Conservation (phyloP, 805 yeast genomes). For the Barnettozyma populi region DNA sequence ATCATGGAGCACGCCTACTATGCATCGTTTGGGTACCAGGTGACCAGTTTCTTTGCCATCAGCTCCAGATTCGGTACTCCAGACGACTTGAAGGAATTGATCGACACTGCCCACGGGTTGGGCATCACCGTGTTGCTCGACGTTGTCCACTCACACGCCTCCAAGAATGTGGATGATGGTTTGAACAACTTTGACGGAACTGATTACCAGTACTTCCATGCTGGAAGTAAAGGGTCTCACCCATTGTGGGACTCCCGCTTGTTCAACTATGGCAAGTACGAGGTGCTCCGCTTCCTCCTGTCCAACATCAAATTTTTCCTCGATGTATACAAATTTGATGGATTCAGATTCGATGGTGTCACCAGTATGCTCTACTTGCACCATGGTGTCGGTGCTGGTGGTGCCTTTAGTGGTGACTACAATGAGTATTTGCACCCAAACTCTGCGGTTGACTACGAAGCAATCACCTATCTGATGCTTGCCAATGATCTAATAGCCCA, state of each 20-base stretch:
- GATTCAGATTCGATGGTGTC: conserved; percentile 95
- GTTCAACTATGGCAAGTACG: conserved; percentile 88
- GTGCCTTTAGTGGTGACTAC: conserved; percentile 86
- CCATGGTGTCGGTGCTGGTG: conserved; percentile 83
- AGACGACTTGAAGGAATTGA: conserved; percentile 83
- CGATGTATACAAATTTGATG: conserved; percentile 84
- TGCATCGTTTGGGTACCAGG: conserved; percentile 97
- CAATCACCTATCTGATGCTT: conserved; percentile 78
- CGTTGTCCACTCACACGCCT: conserved; percentile 94
- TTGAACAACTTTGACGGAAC: conserved; percentile 91
- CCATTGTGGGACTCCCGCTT: conserved; percentile 95
- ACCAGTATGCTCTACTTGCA: conserved; percentile 88
- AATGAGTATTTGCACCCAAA: conserved; percentile 80
- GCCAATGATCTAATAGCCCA: conserved; percentile 76
- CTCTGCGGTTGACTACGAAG: conserved; percentile 79
- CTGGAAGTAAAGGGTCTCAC: conserved; percentile 85
- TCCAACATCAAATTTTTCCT: conserved; percentile 80
- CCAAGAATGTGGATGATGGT: conserved; percentile 92
- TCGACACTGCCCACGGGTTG: conserved; percentile 86
- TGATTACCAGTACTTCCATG: conserved; percentile 90
- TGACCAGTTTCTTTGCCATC: conserved; percentile 85
- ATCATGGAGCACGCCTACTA: conserved; percentile 98
- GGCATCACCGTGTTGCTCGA: conserved; percentile 86
- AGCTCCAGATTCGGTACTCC: conserved; percentile 94
- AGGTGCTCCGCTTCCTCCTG: conserved; percentile 79